Evolutionary conservation across 345 rosid species (phyloP), one percentile per base, ranked within the genome.

Genomic region (Pelargonium nanum): DNA sequence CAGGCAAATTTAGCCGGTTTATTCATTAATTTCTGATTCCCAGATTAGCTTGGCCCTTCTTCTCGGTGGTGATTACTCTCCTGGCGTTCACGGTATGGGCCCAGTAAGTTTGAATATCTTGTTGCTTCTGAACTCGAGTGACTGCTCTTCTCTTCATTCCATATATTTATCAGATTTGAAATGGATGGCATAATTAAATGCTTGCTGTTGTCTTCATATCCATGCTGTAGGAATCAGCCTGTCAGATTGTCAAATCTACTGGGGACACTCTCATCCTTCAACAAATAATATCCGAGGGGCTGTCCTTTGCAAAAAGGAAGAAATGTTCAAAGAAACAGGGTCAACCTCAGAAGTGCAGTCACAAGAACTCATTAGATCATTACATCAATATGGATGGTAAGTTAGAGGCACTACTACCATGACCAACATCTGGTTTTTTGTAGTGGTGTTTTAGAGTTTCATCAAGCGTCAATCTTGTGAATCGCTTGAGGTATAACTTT

Each of bases 1-100:
- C 9, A 30, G 40, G 40, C 0, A n/a, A 13, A 48, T 13, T 4
- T 13, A 48, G 56, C 48, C 56, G 23, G 19, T 6, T 53, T 52
- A 57, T 26, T 50, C 55, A 17, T 65, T 28, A 12, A 26, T 55
- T 55, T 65, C 55, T 62, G 57, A 48, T 59, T 61, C 70, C 20
- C 74, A 93, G 97, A 89, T 93, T 69, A 73, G 90, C 30, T 69
- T 93, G 50, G 96, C 94, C 44, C 86, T 89, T 68, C 76, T 93
- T 71, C 89, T 93, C 60, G 97, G 99, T 69, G 59, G 97, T 66
- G 99, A 93, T 70, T 93, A 89, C 75, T 87, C 82, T 59, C 85
- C 62, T 13, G 94, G 97, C 59, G 83, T 93, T 66, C 87, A 75
- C 58, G 96, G 96, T 72, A 73, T 93, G 53, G 91, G 97, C 68